Evolutionary conservation across 2,329 filamentous ascomycete species (phyloP).

Genomic region (Nigrospora oryzae): DNA sequence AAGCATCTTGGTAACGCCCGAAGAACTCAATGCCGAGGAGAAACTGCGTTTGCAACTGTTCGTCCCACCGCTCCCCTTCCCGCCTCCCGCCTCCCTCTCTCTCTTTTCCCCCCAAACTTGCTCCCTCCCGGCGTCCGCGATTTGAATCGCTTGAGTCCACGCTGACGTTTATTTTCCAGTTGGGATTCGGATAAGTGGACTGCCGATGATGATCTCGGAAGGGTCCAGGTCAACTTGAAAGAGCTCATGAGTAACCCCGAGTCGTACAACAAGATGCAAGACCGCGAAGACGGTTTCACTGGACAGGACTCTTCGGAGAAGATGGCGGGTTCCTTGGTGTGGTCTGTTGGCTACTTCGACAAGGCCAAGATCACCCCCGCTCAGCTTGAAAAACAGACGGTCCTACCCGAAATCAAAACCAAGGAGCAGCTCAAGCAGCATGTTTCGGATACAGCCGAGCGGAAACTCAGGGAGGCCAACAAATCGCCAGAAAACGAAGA

Average conservation of each 20-base stretch:
- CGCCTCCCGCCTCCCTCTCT: too few species aligned
- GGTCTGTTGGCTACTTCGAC: conserved; percentile 64
- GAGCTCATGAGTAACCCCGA: conserved; percentile 50
- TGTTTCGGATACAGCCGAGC: conserved; percentile 43
- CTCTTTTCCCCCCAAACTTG: too few species aligned
- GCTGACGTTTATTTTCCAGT: too few species aligned
- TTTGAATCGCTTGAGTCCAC: too few species aligned
- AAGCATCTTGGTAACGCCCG: conserved; percentile 59
- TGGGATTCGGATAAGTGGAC: conserved; percentile 70
- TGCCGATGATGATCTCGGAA: conserved; percentile 66
- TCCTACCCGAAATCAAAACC: conserved; percentile 47
- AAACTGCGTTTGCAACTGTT: conserved; percentile 55
- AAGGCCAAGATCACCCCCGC: conserved; percentile 55
- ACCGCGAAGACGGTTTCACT: conserved; percentile 56
- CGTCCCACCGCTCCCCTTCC: too few species aligned
- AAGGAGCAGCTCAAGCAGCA: conserved; percentile 51
- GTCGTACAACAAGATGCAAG: conserved; percentile 52
- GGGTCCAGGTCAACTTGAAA: conserved; percentile 62
- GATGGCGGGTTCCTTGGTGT: conserved; percentile 61
- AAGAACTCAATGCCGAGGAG: conserved; percentile 66
- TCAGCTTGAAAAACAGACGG: conserved; percentile 53
- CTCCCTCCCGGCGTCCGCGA: too few species aligned
- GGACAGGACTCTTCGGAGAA: conserved; percentile 56
- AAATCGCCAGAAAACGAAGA: conserved; percentile 50
- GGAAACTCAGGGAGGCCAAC: conserved; percentile 58